Evolutionary conservation across 192 early-diverging fungal species (phyloP).

Genomic region (Backusella mclennaniae): DNA sequence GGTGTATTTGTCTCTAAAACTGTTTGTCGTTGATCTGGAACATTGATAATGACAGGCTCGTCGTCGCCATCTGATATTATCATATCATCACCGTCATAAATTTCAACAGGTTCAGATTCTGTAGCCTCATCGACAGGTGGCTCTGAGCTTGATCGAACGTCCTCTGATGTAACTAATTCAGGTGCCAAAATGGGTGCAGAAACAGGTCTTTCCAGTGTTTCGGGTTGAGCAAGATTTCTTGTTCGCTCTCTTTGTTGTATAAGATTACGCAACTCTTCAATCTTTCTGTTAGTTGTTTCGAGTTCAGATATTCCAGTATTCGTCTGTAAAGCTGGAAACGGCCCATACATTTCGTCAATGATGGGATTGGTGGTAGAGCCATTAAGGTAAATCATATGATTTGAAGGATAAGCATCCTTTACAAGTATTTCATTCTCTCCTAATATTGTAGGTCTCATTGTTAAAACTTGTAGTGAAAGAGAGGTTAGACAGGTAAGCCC

Average conservation of each 20-base stretch:
- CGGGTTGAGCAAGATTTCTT: background rate
- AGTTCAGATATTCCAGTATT: background rate
- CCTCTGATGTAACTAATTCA: background rate
- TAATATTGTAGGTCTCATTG: background rate
- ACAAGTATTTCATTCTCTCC: background rate
- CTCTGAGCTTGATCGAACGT: background rate
- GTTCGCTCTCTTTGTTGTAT: background rate
- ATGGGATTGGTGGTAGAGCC: background rate
- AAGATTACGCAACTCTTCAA: background rate
- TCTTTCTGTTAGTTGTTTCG: background rate
- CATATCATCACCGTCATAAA: background rate
- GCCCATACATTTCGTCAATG: background rate
- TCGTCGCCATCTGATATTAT: background rate
- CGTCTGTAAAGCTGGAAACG: background rate
- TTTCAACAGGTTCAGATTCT: background rate
- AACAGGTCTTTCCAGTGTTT: background rate
- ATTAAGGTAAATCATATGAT: background rate
- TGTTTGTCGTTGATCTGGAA: background rate
- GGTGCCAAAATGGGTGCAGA: background rate
- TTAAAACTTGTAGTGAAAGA: background rate
- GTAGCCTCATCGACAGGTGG: background rate
- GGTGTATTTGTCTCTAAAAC: background rate
- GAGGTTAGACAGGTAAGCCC: background rate
- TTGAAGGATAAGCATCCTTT: background rate
- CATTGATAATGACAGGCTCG: background rate